Evolutionary conservation across 257 asterid genomes (phyloP), one percentile per base, ranked within the genome.

Genomic region (Penstemon newberryi): DNA sequence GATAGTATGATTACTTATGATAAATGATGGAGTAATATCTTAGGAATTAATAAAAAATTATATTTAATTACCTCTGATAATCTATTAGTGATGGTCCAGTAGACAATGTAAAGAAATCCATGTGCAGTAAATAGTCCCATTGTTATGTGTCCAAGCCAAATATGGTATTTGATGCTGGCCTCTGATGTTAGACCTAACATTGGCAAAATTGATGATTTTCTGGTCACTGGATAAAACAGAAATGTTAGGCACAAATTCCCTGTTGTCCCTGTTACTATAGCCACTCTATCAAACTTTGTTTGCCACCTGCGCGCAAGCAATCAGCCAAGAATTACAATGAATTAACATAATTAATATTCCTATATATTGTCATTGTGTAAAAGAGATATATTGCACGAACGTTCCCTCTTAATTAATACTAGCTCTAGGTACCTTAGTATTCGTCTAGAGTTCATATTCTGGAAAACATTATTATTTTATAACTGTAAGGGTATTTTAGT

Each of bases 241-340:
- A 91, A 94, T 62, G 99, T 75, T 51, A 89, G 62, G 77, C 95
- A 87, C 79, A 91, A 47, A 65, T 94, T 94, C 65, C 97, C 99
- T 0, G 96, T 85, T 56, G 85, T 82, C 2, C 96, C 95, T n/a
- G 88, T 75, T 37, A 81, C 89, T 81, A 94, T 73, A 1, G 86
- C 97, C 56, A 91, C 90, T 70, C 96, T 82, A 70, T 91, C 97
- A 73, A 88, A 65, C 79, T 84, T 94, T 2, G 95, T 89, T 78
- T 91, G 89, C 99, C 99, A 94, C 81, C 99, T 93, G 61, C 67
- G 56, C 18, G 18, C 63, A 61, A 63, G 8, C 37, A 47, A 8
- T 4, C 42, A 54, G 41, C 13, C 38, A 63, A 54, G 19, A 10
- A 68, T 11, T 25, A 25, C 55, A 8, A 25, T 8, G 47, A 44